A percentile compares a stretch with the other conserved stretches of the same genome.
Evolutionary conservation across 164 flowering plant species (phyloP).

Genomic region (Warburgia ugandensis): DNA sequence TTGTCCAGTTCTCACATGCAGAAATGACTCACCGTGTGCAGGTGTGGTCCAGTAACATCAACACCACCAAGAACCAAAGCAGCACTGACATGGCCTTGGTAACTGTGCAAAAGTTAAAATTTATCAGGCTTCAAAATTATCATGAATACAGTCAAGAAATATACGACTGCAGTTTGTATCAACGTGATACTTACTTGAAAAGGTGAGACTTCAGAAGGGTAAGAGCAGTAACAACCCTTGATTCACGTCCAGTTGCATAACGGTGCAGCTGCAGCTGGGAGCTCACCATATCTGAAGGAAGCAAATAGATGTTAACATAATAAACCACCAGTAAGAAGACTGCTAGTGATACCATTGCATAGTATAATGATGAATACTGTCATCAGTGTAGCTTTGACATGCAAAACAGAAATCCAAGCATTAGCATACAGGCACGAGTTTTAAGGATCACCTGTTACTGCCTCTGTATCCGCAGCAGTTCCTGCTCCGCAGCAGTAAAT

Average conservation of each 20-base stretch:
- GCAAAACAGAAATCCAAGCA: background rate
- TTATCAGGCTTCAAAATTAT: constrained; percentile 1
- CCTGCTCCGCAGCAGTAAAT: constrained; percentile 98
- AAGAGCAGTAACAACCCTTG: constrained; percentile 86
- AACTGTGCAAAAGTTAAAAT: constrained; percentile 30
- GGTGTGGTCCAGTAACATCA: constrained; percentile 93
- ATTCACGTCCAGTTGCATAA: constrained; percentile 82
- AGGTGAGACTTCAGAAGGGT: constrained; percentile 85
- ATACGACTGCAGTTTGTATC: no score
- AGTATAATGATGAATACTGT: no score
- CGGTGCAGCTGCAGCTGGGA: constrained; percentile 88
- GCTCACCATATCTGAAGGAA: constrained; percentile 78
- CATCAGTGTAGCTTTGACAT: background rate
- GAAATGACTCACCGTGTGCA: constrained; percentile 95
- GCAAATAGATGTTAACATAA: background rate
- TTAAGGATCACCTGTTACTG: constrained; percentile 68
- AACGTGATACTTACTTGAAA: no score
- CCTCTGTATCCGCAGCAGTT: constrained; percentile 97
- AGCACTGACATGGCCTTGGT: constrained; percentile 89
- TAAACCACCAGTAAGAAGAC: background rate
- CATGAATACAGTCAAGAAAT: background rate
- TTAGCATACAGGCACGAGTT: background rate
- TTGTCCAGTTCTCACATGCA: no score
- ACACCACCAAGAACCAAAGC: constrained; percentile 99
- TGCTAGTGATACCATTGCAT: background rate